Conservation (phyloP, 192 early-diverging fungal genomes). For the Rhizoclosmatium globosum region DNA sequence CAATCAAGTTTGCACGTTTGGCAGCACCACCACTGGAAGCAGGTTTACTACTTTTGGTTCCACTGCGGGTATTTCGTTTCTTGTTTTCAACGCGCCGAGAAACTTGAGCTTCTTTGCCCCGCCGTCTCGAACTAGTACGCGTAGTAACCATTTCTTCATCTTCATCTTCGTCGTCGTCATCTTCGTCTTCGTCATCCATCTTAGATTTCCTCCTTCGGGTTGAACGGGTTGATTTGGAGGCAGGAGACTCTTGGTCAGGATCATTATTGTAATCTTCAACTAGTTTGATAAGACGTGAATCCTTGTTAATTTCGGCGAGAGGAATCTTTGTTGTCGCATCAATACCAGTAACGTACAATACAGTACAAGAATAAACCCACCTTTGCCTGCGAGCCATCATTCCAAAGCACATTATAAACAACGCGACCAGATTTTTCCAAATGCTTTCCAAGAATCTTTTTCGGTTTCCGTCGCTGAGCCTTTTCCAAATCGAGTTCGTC, state of each 20-base stretch:
- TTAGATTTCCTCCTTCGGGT: too few relatives aligned
- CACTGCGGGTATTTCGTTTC: too few relatives aligned
- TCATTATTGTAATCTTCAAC: slow-evolving; percentile 3
- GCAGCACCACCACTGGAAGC: too few relatives aligned
- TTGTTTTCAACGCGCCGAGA: too few relatives aligned
- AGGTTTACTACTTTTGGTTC: too few relatives aligned
- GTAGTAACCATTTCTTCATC: too few relatives aligned
- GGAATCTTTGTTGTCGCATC: too few relatives aligned
- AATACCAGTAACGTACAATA: too few relatives aligned
- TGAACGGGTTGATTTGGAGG: background rate
- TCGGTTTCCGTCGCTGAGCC: background rate
- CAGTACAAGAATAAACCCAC: background rate
- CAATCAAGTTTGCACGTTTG: background rate
- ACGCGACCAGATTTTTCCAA: background rate
- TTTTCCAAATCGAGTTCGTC: background rate
- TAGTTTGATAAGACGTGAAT: background rate
- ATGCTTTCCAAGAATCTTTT: background rate
- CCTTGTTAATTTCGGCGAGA: background rate
- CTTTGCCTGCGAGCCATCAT: slow-evolving; percentile 8
- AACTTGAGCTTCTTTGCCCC: too few relatives aligned
- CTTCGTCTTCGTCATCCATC: background rate
- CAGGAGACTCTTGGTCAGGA: background rate
- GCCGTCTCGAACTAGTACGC: too few relatives aligned
- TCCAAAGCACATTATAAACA: slow-evolving; percentile 8
- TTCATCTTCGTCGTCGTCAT: background rate